These are phyloP conservation scores for Aspergillus spinulosporus DNA, from an alignment of 2,329 filamentous ascomycete genomes.

Conservation along the genomic window DNA sequence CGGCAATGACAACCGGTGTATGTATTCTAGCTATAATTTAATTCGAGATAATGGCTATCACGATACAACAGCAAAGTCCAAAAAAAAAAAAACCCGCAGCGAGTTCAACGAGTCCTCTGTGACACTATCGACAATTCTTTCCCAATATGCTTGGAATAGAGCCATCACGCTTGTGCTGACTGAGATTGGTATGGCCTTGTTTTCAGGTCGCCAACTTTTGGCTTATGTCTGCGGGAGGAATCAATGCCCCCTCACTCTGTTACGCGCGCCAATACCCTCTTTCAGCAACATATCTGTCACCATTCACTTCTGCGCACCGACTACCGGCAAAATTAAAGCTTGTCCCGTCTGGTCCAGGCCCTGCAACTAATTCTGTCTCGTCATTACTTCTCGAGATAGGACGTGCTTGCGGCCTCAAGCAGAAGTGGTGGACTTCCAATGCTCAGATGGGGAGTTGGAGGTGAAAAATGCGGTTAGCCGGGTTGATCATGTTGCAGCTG, in stretches of 20 bases:
- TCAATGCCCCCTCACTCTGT: too few species aligned
- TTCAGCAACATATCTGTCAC: not conserved
- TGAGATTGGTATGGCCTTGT: too few species aligned
- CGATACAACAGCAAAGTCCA: not conserved
- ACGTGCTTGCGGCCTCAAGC: conserved; percentile 14
- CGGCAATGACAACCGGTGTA: not conserved
- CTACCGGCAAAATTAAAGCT: conserved; percentile 15
- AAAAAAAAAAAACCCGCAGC: too few species aligned
- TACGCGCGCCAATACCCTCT: not conserved
- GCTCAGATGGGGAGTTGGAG: conserved; percentile 16
- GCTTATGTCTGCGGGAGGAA: too few species aligned
- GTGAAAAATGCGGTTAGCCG: not conserved
- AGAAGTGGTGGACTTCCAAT: conserved; percentile 12
- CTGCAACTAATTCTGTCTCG: conserved; percentile 14
- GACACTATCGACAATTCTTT: not conserved
- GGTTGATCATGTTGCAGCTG: not conserved
- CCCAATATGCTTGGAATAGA: too few species aligned
- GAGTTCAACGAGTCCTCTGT: not conserved
- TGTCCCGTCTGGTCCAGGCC: conserved; percentile 23
- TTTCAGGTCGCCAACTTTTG: too few species aligned
- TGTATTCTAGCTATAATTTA: not conserved
- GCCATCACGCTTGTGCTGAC: too few species aligned
- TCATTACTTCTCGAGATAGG: conserved; percentile 22
- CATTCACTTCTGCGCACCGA: not conserved
- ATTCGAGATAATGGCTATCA: not conserved